Base-by-base conservation (phyloP, 2,329 filamentous ascomycete species). In the Fusarium mangiferae region DNA sequence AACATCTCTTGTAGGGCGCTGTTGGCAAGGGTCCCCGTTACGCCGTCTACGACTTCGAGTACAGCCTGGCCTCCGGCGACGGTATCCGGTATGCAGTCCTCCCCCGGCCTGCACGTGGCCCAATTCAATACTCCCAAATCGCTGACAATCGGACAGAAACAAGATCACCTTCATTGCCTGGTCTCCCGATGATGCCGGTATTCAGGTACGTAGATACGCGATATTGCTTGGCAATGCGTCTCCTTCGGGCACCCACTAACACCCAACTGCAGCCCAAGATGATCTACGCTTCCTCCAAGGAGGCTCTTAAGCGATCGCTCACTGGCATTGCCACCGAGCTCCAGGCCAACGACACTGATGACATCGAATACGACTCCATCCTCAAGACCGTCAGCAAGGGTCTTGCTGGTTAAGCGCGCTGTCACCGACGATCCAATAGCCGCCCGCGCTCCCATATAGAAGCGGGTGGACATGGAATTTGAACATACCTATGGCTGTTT, bases 271-370 rank as follows among this genome's bases (percentile, higher is more conserved):
- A 95, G 93, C 89, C 92, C 84, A 95, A 95, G 89, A 96, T 96
- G 94, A 89, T 95, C 84, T 96, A 96, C 88, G 93, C 93, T 79
- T 93, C 94, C 59, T 96, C 94, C 84, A 96, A 96, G 87, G 93
- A 95, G 80, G 92, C 93, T 68, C 89, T 96, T 77, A 96, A 95
- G 90, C 91, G 92, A 83, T 84, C 92, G 57, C 89, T 96, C 74
- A 93, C 90, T 81, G 93, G 93, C 74, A 86, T 96, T 78, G 92
- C 92, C 70, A 85, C 87, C 78, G 93, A 96, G 83, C 88, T 95
- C 79, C 93, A 96, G 87, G 93, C 93, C 86, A 95, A 95, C 87
- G 93, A 96, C 83, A 84, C 86, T 77, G 92, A 94, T 83, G 93
- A 96, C 83, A 93, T 96, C 81, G 93, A 95, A 86, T 91, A 90